Conservation (phyloP, 192 early-diverging fungal species). For the Spinellus fusiger region DNA sequence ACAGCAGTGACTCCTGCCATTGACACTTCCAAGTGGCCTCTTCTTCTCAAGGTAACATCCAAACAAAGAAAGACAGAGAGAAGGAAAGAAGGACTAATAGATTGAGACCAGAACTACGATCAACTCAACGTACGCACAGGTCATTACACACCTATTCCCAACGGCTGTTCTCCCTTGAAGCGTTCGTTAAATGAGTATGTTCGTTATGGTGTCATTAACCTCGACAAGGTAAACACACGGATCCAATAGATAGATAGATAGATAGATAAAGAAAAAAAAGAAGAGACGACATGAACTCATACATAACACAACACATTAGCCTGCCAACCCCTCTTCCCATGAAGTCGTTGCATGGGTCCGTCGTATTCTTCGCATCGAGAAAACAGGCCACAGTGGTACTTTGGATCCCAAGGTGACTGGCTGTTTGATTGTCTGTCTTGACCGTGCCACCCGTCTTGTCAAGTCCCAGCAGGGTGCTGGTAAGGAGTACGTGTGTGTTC, state of each 20-base stretch:
- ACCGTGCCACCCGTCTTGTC: slow-evolving; percentile 96
- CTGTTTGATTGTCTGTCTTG: slow-evolving; percentile 98
- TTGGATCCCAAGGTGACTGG: slow-evolving; percentile 99
- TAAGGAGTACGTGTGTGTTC: slow-evolving; percentile 96
- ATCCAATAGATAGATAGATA: background rate
- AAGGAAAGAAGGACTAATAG: background rate
- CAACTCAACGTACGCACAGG: slow-evolving; percentile 95
- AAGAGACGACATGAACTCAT: background rate
- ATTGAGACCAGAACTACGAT: slow-evolving; percentile 74
- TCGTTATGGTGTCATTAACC: slow-evolving; percentile 97
- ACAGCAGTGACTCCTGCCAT: slow-evolving; percentile 66
- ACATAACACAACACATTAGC: slow-evolving; percentile 30
- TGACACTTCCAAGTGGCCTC: slow-evolving; percentile 93
- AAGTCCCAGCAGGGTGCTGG: slow-evolving; percentile 99
- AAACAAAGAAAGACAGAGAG: background rate
- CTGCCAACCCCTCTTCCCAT: slow-evolving; percentile 98
- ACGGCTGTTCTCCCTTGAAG: slow-evolving; percentile 91
- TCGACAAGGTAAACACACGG: slow-evolving; percentile 70
- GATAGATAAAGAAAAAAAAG: background rate
- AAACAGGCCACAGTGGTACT: slow-evolving; percentile 98
- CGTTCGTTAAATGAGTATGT: slow-evolving; percentile 88
- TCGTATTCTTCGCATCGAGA: slow-evolving; percentile 93
- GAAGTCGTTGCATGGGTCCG: slow-evolving; percentile 99
- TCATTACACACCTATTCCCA: slow-evolving; percentile 97
- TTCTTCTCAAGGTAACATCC: slow-evolving; percentile 77